Conservation (phyloP, 2,329 filamentous ascomycete species). For the Talaromyces sp. region DNA sequence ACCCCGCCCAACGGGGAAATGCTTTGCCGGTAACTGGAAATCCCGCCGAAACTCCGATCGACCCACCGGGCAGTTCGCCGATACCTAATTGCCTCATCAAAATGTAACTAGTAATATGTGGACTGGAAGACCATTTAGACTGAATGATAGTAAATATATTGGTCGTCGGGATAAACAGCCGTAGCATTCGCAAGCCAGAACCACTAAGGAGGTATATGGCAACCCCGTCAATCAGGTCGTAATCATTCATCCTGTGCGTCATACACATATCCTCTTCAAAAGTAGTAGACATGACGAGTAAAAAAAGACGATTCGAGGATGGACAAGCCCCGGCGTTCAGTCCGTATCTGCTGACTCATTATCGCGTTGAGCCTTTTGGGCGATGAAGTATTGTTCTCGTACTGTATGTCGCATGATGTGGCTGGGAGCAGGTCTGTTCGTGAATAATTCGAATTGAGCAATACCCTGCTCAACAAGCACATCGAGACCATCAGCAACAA, state of each 20-base stretch:
- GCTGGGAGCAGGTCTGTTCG: conserved; percentile 34
- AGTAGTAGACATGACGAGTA: neutral
- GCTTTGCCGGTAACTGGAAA: conserved; percentile 1
- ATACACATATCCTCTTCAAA: neutral
- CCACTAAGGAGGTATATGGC: neutral
- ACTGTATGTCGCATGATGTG: conserved; percentile 31
- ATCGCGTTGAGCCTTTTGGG: neutral
- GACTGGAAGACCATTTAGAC: neutral
- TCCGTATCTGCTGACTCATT: neutral
- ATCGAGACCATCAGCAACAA: conserved; percentile 39
- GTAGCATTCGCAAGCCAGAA: neutral
- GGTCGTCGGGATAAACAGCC: neutral
- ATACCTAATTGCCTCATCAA: neutral
- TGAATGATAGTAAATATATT: neutral
- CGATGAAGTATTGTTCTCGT: conserved; percentile 10
- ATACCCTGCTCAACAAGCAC: conserved; percentile 41
- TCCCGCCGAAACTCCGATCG: neutral
- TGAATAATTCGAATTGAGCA: conserved; percentile 40
- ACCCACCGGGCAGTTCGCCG: neutral
- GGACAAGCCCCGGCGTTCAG: neutral
- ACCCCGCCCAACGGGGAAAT: conserved; percentile 3
- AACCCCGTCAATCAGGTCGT: neutral
- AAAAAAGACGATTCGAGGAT: neutral
- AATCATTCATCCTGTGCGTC: neutral
- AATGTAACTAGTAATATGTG: neutral